phyloP scores from a whole-genome alignment of 176 grass and related monocot genomes.

The Cocos nucifera region DNA sequence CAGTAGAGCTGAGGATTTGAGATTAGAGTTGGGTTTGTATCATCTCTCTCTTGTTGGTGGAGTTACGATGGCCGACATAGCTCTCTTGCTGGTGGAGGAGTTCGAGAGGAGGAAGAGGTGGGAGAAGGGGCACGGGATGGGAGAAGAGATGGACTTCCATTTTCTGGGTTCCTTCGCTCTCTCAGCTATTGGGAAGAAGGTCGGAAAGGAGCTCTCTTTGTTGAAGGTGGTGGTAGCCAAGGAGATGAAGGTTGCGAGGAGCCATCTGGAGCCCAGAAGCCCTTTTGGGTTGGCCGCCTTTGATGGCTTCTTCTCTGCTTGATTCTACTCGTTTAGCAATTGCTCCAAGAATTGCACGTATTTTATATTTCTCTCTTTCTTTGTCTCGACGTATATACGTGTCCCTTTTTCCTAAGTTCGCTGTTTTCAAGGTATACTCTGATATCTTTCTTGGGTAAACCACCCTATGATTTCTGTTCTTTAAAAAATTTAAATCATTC shows the following conservation, averaged over 20 bases:
- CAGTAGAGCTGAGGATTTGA: too few species aligned
- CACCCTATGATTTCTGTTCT: too few species aligned
- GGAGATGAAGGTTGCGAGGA: background rate
- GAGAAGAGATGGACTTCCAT: background rate
- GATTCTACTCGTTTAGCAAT: background rate
- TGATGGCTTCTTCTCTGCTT: slow-evolving; percentile 17
- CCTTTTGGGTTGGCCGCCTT: background rate
- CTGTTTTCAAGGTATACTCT: too few species aligned
- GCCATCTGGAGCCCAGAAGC: background rate
- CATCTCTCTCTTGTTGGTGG: background rate
- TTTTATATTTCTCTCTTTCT: too few species aligned
- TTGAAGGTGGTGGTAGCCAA: background rate
- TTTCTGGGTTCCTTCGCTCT: background rate
- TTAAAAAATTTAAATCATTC: too few species aligned
- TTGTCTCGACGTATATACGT: too few species aligned
- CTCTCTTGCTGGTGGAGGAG: slow-evolving; percentile 15
- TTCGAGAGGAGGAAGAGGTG: slow-evolving; percentile 3
- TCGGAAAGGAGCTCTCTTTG: background rate
- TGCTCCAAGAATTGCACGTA: too few species aligned
- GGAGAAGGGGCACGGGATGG: background rate
- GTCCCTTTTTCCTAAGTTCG: too few species aligned
- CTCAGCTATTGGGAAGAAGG: background rate
- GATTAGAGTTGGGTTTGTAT: too few species aligned
- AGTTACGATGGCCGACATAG: slow-evolving; percentile 7
- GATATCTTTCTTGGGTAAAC: too few species aligned